Evolutionary conservation across 202 grass and related monocot species (phyloP).

Genomic region (Musa balbisiana): DNA sequence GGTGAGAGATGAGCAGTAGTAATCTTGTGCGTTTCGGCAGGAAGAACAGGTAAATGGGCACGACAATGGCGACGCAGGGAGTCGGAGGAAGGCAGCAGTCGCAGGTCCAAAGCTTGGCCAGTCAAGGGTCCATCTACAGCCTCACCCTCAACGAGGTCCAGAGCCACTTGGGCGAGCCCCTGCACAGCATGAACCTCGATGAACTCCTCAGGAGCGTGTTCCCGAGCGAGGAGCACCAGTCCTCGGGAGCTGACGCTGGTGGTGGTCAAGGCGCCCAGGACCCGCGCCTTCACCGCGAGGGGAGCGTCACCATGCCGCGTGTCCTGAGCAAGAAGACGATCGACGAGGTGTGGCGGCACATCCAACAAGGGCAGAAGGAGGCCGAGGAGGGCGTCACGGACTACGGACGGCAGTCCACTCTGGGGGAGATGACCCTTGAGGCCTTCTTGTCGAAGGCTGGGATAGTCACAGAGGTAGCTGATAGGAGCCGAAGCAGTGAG

Average conservation of each 20-base stretch:
- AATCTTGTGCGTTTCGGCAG: not conserved
- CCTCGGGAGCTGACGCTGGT: not conserved
- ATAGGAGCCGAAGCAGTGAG: constrained; percentile 20
- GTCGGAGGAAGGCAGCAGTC: constrained; percentile 10
- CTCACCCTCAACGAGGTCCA: constrained; percentile 62
- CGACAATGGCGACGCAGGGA: constrained; percentile 54
- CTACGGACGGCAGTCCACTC: constrained; percentile 7
- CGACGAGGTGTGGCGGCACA: constrained; percentile 77
- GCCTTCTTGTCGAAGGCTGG: constrained; percentile 68
- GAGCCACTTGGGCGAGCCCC: constrained; percentile 65
- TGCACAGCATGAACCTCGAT: constrained; percentile 72
- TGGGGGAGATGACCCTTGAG: constrained; percentile 74
- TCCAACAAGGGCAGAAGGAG: constrained; percentile 30
- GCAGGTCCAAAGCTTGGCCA: constrained; percentile 28
- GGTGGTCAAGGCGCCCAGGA: not conserved
- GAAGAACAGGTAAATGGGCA: constrained; percentile 37
- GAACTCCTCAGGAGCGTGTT: constrained; percentile 38
- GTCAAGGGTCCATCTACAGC: constrained; percentile 52
- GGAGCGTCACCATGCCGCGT: constrained; percentile 15
- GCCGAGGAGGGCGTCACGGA: not conserved
- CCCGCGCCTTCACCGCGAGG: not conserved
- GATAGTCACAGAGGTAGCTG: constrained; percentile 15
- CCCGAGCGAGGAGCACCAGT: not conserved
- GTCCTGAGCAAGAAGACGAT: constrained; percentile 39
- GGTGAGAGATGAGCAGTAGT: not conserved